Evolutionary conservation across 768 basidiomycete genomes (phyloP), one percentile per base, ranked within the genome.

Genomic region (Mycena epipterygia): DNA sequence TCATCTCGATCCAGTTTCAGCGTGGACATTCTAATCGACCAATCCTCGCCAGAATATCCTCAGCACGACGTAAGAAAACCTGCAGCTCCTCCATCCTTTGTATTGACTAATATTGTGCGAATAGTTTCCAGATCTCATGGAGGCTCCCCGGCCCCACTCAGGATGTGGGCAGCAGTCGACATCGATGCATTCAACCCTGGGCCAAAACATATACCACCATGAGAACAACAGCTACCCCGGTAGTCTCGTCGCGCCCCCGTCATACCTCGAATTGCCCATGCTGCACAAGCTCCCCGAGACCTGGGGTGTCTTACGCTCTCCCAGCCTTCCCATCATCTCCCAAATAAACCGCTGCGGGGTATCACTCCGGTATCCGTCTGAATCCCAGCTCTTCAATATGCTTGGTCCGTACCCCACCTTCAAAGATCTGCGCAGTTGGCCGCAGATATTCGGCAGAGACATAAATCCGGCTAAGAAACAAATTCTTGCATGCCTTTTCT

Each of bases 401-500:
- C 11, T 44, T 5, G 42, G 42, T 2, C 42, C 21, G 6, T 44
- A 44, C 42, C 42, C 42, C 21, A 44, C 21, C 21, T 5, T 44
- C 21, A n/a, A 44, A n/a, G 42, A 44, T 5, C 42, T 44, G 21
- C 42, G 42, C 21, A 5, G 42, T 11, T 44, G 21, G 21, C 42
- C 42, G 42, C 42, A 44, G 42, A 44, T 44, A 5, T 44, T n/a
- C 21, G 6, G 42, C 35, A 37, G 6, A n/a, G 42, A n/a, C 6
- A 21, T 44, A n/a, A 44, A 11, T 19, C 21, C 42, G 17, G 37
- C 37, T 1, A 61, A 61, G 33, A 61, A 61, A 19, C 46, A 32
- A n/a, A 25, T 33, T 8, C 46, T 61, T n/a, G 44, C 60, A 3
- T 61, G 60, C 23, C 33, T 23, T 17, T 61, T 61, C 29, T 61